These are phyloP conservation scores for Pisolithus thermaeus DNA, from an alignment of 1,284 basidiomycete genomes.

Conservation along the genomic window DNA sequence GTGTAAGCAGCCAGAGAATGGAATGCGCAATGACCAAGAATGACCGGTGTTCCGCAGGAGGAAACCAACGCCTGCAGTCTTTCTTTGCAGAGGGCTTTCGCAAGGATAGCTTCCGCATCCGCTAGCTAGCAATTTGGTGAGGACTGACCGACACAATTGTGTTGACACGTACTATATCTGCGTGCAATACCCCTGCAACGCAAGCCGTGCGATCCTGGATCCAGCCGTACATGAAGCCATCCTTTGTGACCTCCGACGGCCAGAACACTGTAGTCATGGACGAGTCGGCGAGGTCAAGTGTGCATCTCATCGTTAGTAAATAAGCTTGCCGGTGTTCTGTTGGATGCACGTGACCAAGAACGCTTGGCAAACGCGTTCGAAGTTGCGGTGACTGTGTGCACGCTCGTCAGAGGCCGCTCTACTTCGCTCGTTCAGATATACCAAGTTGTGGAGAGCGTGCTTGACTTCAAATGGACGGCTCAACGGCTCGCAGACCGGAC, in stretches of 20 bases:
- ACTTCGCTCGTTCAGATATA: neutral
- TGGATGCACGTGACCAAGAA: neutral
- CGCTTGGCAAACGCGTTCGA: neutral
- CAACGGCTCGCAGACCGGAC: slow-evolving; percentile 55
- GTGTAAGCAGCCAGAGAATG: slow-evolving; percentile 4
- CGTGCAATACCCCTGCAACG: slow-evolving; percentile 44
- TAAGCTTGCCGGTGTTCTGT: too few species aligned
- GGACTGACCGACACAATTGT: neutral
- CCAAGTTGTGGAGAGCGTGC: neutral
- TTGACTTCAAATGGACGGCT: neutral
- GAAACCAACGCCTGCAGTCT: slow-evolving; percentile 3
- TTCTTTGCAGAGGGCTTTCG: slow-evolving; percentile 7
- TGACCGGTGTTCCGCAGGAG: slow-evolving; percentile 19
- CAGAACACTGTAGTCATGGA: slow-evolving; percentile 46
- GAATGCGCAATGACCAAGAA: slow-evolving; percentile 24
- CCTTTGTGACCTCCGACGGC: slow-evolving; percentile 40
- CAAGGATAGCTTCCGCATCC: slow-evolving; percentile 17
- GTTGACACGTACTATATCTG: slow-evolving; percentile 27
- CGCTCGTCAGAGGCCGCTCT: too few species aligned
- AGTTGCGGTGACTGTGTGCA: neutral
- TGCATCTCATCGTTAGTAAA: neutral
- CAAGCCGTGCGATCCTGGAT: slow-evolving; percentile 32
- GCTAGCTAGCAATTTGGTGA: slow-evolving; percentile 12
- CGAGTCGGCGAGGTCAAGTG: neutral
- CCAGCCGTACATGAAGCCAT: slow-evolving; percentile 56